phyloP scores from a whole-genome alignment of 257 asterid species.

The Apocynum venetum region DNA sequence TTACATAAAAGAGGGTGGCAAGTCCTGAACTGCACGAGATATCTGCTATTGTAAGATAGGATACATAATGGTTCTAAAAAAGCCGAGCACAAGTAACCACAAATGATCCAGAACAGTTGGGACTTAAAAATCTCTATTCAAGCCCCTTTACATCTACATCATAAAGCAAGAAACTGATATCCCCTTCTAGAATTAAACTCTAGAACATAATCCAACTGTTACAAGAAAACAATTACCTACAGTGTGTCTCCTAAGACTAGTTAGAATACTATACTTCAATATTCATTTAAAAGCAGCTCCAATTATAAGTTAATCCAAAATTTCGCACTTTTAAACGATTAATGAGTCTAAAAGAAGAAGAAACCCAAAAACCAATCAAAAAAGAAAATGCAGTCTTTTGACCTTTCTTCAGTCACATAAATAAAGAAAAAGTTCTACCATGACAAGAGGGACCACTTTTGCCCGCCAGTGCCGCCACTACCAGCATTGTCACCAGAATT shows the following conservation, averaged over 20 bases:
- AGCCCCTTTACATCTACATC: background rate
- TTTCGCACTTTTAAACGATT: background rate
- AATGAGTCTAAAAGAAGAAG: background rate
- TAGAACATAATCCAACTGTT: background rate
- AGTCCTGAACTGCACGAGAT: background rate
- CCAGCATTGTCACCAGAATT: slow-evolving; percentile 43
- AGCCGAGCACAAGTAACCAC: background rate
- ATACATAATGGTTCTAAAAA: background rate
- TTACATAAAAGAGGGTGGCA: background rate
- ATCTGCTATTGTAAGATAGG: background rate
- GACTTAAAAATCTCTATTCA: background rate
- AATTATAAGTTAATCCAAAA: background rate
- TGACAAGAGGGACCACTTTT: slow-evolving; percentile 54
- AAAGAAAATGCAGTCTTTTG: background rate
- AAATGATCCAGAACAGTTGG: background rate
- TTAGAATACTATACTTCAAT: background rate
- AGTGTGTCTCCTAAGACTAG: background rate
- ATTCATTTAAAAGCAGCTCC: background rate
- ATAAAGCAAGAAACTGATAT: background rate
- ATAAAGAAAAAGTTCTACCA: slow-evolving; percentile 43
- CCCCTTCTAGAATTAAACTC: background rate
- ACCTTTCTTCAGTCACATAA: background rate
- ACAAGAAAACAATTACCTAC: background rate
- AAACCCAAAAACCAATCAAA: background rate
- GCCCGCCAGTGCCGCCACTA: slow-evolving; percentile 33